Base-by-base conservation (phyloP, 345 rosid genomes). In the Pugionium cornutum region DNA sequence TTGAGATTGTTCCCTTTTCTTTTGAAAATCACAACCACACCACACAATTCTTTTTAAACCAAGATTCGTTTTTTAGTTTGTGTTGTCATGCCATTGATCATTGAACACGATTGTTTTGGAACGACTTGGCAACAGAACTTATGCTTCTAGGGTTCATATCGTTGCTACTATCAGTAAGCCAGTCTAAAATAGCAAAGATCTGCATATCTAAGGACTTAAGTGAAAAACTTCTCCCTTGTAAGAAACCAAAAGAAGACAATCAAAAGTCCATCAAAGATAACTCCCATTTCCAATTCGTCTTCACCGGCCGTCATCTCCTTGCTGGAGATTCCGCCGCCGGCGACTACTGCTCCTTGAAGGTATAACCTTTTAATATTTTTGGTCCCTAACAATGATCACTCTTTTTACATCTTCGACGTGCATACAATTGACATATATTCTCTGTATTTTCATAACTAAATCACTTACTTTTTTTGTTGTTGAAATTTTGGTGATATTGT, bases 91-190 rank as follows among this genome's bases (percentile, higher is more conserved):
- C 51, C 4, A 56, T 31, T 81, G 52, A 47, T 46, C 44, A 62
- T 39, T 18, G 18, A 18, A 18, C 18, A 18, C 18, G 18, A 18
- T 18, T 0, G 18, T 18, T 18, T 18, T 18, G 18, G 18, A 18
- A 18, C 18, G 18, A 18, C 18, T 18, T 18, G 18, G 18, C 18
- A 47, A 26, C 94, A 91, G 98, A 88, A 78, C 76, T 86, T 80
- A 91, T 91, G 98, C 73, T 91, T 27, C 60, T 91, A 77, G 98
- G 98, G 49, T 91, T 91, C 68, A 91, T 91, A 58, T 88, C 97
- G 8, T 77, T 88, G 69, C 68, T 91, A 26, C 67, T 91, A 51
- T 70, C 97, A n/a, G 89, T 91, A 33, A 66, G 78, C 68, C 89
- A 86, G 64, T 64, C 41, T 1, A 52, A 64, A 30, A 87, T 91